Evolutionary conservation across 1,284 basidiomycete species (phyloP).

Genomic region (Ceratorhiza oryzae-sativae): DNA sequence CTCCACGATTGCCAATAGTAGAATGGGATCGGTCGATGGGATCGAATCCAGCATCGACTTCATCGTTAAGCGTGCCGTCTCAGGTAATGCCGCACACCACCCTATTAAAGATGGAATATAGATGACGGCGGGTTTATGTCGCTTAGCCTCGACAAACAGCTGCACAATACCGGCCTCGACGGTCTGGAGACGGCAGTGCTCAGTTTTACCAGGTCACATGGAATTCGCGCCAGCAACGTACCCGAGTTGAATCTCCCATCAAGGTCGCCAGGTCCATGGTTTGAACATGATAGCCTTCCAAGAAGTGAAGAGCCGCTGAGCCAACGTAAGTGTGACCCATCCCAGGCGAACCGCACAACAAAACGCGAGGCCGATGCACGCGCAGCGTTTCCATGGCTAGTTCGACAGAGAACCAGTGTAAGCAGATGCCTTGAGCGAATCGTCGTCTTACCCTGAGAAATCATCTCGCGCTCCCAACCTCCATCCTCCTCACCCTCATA

Average conservation of each 20-base stretch:
- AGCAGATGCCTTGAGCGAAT: too few relatives aligned
- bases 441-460: conserved; percentile 89
- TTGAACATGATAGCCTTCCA: conserved; percentile 97
- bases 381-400: conserved; percentile 90
- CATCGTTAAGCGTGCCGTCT: conserved; percentile 84
- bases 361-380: conserved; percentile 88
- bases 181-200: conserved; percentile 60
- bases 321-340: conserved; percentile 94
- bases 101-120: conserved; percentile 90
- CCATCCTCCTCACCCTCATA: conserved; percentile 74
- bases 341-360: conserved; percentile 82
- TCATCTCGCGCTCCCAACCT: conserved; percentile 81
- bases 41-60: conserved; percentile 91
- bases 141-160: conserved; percentile 96
- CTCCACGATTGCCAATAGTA: conserved; percentile 89
- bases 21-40: conserved; percentile 88
- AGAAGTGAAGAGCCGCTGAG: conserved; percentile 87
- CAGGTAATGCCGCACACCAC: conserved; percentile 87
- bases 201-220: background rate
- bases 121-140: conserved; percentile 94
- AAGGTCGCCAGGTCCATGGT: conserved; percentile 90
- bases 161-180: conserved; percentile 93
- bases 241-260: conserved; percentile 88
- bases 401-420: too few relatives aligned
- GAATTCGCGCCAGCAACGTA: conserved; percentile 51